Evolutionary conservation across 225 moss, liverwort and hornwort species (phyloP).

Genomic region (Straminergon stramineum): DNA sequence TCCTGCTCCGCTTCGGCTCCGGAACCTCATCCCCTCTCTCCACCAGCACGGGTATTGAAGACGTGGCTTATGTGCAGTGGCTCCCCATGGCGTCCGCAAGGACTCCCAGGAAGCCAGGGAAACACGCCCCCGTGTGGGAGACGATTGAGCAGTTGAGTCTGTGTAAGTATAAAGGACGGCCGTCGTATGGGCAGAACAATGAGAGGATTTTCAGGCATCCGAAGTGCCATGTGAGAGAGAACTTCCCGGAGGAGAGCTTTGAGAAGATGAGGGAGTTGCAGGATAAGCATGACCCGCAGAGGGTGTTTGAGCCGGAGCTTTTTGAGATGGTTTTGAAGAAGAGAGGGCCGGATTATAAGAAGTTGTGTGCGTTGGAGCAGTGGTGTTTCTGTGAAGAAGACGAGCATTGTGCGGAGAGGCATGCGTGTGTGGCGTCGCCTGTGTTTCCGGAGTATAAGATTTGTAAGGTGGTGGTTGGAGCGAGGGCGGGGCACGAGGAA

Average conservation of each 20-base stretch:
- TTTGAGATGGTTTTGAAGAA: neutral
- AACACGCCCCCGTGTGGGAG: conserved; percentile 1
- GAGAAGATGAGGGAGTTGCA: conserved; percentile 5
- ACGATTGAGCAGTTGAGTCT: conserved; percentile 41
- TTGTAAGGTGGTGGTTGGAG: conserved; percentile 2
- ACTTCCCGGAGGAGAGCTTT: conserved; percentile 2
- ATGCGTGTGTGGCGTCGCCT: conserved; percentile 8
- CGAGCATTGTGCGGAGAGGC: conserved; percentile 18
- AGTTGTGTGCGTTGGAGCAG: neutral
- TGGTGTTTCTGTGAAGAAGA: conserved; percentile 38
- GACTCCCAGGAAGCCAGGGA: conserved; percentile 13
- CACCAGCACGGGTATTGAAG: conserved; percentile 14
- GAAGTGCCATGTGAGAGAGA: conserved; percentile 23
- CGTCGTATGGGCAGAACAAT: conserved; percentile 33
- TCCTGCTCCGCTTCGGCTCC: conserved; percentile 31
- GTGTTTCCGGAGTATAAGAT: conserved; percentile 27
- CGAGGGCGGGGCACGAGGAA: neutral
- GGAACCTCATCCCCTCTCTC: conserved; percentile 4
- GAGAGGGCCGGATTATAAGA: conserved; percentile 6
- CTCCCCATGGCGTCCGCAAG: neutral
- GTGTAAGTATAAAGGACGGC: conserved; percentile 35
- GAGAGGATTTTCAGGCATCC: conserved; percentile 28
- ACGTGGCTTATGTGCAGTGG: conserved; percentile 19
- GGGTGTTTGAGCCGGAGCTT: conserved; percentile 31
- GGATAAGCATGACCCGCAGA: conserved; percentile 15